A percentile compares a stretch with the other conserved stretches of the same genome.
Conservation (phyloP, 164 flowering plant species). For the Nymphaea colorata region DNA sequence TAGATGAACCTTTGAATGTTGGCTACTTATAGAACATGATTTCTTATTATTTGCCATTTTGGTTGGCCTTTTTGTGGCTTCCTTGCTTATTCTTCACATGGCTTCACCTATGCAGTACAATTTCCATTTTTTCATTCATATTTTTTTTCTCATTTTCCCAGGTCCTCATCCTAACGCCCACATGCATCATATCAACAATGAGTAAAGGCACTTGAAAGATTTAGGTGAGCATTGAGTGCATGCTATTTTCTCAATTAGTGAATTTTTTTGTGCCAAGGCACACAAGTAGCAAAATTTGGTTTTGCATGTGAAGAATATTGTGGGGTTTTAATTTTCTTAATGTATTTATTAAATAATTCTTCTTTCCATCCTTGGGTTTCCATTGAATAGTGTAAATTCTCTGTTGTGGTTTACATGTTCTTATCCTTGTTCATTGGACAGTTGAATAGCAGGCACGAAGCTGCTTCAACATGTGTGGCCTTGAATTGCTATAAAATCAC, state of each 20-base stretch:
- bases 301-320: too few species aligned
- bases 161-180: constrained; percentile 76
- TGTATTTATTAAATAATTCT: background rate
- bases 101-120: too few species aligned
- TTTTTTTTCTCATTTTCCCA: constrained; percentile 9
- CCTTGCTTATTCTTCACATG: too few species aligned
- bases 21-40: too few species aligned
- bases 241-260: background rate
- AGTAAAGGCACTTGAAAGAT: constrained; percentile 68
- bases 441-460: constrained; percentile 60
- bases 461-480: constrained; percentile 42
- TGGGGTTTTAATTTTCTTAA: too few species aligned
- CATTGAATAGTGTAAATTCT: background rate
- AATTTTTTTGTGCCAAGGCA: too few species aligned
- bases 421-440: constrained; percentile 2
- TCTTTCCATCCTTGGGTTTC: background rate
- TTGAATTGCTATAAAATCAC: too few species aligned
- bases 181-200: constrained; percentile 47
- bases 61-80: too few species aligned
- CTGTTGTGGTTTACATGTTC: background rate
- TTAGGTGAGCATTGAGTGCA: constrained; percentile 48
- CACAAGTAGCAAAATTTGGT: too few species aligned
- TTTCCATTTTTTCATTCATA: background rate
- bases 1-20: too few species aligned
- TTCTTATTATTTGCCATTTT: too few species aligned